phyloP scores from a whole-genome alignment of 371 early-diverging fungal genomes.

The Dinochytrium kinnereticum region DNA sequence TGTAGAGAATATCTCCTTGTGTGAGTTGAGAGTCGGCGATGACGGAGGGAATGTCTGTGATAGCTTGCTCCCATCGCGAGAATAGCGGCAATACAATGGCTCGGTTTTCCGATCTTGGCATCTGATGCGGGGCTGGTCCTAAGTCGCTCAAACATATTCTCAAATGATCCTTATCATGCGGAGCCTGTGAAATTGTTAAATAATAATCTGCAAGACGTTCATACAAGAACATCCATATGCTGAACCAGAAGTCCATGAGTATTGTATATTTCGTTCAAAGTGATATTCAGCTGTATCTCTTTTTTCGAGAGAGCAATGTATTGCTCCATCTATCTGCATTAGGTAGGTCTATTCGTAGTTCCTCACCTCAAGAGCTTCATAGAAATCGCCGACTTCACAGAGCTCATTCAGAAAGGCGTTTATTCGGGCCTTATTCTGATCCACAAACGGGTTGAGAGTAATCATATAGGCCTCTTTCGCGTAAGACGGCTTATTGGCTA shows the following conservation, averaged over 20 bases:
- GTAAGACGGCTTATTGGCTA: constrained; percentile 93
- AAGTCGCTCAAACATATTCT: constrained; percentile 78
- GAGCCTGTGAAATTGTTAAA: constrained; percentile 52
- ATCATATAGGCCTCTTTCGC: constrained; percentile 94
- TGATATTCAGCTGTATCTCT: constrained; percentile 84
- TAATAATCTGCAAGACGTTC: neutral
- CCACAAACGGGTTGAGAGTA: constrained; percentile 85
- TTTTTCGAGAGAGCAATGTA: constrained; percentile 93
- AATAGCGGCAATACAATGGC: constrained; percentile 83
- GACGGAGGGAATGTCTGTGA: constrained; percentile 66
- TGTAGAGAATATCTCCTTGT: constrained; percentile 90
- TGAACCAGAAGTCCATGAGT: constrained; percentile 83
- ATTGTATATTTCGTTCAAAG: constrained; percentile 91
- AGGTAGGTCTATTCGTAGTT: neutral
- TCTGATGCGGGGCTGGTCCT: constrained; percentile 75
- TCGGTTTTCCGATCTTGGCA: constrained; percentile 85
- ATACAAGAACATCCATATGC: constrained; percentile 76
- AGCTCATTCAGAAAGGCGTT: constrained; percentile 87
- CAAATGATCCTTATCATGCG: constrained; percentile 80
- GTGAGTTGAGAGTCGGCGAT: constrained; percentile 87
- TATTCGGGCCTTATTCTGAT: constrained; percentile 83
- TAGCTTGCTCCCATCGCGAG: constrained; percentile 90
- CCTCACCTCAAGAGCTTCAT: constrained; percentile 82
- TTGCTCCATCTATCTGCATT: constrained; percentile 80
- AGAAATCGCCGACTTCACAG: constrained; percentile 95